A percentile compares a stretch with the other conserved stretches of the same genome.
These are phyloP conservation scores for Lanzia echinophila DNA, from an alignment of 2,329 filamentous ascomycete genomes.

Conservation along the genomic window DNA sequence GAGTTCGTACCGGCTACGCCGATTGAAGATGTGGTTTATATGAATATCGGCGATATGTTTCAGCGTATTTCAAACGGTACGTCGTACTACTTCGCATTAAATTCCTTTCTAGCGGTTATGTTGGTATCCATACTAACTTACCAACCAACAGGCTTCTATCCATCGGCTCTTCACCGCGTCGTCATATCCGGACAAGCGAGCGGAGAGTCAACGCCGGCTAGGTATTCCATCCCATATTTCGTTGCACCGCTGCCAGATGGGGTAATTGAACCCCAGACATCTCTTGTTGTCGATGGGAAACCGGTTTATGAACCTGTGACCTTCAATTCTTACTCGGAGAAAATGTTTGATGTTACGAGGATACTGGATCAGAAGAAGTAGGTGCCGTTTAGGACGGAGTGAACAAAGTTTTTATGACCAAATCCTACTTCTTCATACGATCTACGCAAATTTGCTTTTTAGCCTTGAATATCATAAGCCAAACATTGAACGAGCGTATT, in stretches of 20 bases:
- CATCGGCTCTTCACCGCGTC: background rate
- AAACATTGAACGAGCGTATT: too few relatives aligned
- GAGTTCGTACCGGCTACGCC: background rate
- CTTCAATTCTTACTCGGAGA: background rate
- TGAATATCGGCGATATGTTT: slow-evolving; percentile 1
- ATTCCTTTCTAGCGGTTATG: background rate
- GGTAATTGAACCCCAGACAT: background rate
- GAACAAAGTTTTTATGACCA: too few relatives aligned
- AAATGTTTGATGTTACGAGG: background rate
- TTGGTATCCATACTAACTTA: background rate
- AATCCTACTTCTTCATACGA: too few relatives aligned
- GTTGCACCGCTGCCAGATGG: background rate
- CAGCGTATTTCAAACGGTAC: background rate
- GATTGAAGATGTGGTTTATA: background rate
- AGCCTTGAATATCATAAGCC: too few relatives aligned
- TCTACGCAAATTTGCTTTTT: too few relatives aligned
- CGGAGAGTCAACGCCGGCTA: background rate
- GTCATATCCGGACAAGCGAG: background rate
- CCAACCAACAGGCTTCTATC: background rate
- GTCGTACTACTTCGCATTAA: background rate
- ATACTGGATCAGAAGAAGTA: background rate
- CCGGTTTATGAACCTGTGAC: slow-evolving; percentile 1
- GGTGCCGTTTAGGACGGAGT: background rate
- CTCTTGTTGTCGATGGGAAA: background rate
- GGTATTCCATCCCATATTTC: background rate